phyloP scores from a whole-genome alignment of 495 filamentous ascomycete genomes.

The Hypoxylon lienhwacheense region DNA sequence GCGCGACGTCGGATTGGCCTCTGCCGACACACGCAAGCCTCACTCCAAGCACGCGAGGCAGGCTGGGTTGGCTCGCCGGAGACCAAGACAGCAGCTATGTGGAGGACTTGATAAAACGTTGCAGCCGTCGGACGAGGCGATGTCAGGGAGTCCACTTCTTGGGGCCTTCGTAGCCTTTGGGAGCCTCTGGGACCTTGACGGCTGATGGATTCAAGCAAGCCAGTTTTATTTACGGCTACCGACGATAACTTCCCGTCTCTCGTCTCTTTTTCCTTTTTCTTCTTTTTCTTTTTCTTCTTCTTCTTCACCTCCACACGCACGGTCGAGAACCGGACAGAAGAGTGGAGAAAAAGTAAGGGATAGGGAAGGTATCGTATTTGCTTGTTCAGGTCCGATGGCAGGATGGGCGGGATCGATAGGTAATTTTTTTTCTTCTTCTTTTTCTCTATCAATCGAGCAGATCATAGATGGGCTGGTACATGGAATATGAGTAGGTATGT shows the following conservation, averaged over 20 bases:
- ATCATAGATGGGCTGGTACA: conserved; percentile 31
- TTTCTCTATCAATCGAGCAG: conserved; percentile 18
- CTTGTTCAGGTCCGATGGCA: conserved; percentile 8
- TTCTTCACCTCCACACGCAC: conserved; percentile 10
- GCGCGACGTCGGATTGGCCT: conserved; percentile 24
- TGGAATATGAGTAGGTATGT: too few species aligned
- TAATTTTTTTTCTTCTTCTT: too few species aligned
- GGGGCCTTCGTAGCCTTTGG: too few species aligned
- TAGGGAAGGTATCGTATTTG: conserved; percentile 18
- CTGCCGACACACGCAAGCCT: conserved; percentile 33
- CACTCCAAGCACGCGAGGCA: conserved; percentile 26
- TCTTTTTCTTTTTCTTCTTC: conserved; percentile 2
- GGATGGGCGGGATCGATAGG: conserved; percentile 5
- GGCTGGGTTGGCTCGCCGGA: conserved; percentile 22
- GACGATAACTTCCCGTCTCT: conserved; percentile 18
- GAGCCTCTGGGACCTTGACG: conserved; percentile 14
- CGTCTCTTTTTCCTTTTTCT: conserved; percentile 1
- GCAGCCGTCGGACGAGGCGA: conserved; percentile 29
- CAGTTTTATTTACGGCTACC: too few species aligned
- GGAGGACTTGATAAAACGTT: conserved; percentile 30
- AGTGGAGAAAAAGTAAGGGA: conserved; percentile 35
- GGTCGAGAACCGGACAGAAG: conserved; percentile 21
- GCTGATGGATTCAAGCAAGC: conserved; percentile 31
- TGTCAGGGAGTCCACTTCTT: conserved; percentile 25
- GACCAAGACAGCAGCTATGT: conserved; percentile 23